These are phyloP conservation scores for Prototheca wickerhamii DNA, from an alignment of 163 green algal genomes.

Conservation along the genomic window DNA sequence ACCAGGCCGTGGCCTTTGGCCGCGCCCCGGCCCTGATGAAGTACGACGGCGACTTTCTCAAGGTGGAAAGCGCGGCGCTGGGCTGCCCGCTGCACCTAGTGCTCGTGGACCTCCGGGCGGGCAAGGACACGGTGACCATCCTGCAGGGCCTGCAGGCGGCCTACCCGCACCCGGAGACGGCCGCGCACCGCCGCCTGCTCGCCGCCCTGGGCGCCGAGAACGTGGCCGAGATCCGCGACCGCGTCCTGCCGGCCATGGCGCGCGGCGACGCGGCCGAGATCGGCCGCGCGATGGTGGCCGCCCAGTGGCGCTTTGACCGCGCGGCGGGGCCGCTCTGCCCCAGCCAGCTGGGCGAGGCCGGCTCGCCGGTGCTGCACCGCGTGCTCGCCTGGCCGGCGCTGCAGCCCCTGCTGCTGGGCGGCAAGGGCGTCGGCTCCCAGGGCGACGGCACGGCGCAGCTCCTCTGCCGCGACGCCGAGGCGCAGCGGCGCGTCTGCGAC, in stretches of 20 bases:
- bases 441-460: slow-evolving; percentile 70
- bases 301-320: slow-evolving; percentile 49
- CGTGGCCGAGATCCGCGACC: slow-evolving; percentile 11
- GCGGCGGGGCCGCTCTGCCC: slow-evolving; percentile 45
- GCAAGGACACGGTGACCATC: slow-evolving; percentile 66
- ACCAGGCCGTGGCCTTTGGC: slow-evolving; percentile 65
- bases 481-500: slow-evolving; percentile 37
- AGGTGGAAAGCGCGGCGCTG: slow-evolving; percentile 30
- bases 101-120: slow-evolving; percentile 57
- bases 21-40: slow-evolving; percentile 44
- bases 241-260: slow-evolving; percentile 33
- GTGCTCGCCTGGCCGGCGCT: slow-evolving; percentile 29
- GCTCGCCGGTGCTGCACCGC: slow-evolving; percentile 47
- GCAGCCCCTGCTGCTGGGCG: slow-evolving; percentile 42
- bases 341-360: slow-evolving; percentile 37
- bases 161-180: slow-evolving; percentile 34
- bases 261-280: not conserved
- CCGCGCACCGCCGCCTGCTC: slow-evolving; percentile 27
- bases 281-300: slow-evolving; percentile 37
- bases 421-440: slow-evolving; percentile 63
- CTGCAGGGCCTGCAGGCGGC: slow-evolving; percentile 45
- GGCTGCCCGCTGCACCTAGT: slow-evolving; percentile 49
- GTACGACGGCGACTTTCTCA: slow-evolving; percentile 49
- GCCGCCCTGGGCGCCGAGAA: slow-evolving; percentile 51
- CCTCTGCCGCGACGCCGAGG: slow-evolving; percentile 37